phyloP scores from a whole-genome alignment of 208 protist species.

The Novymonas esmeraldas region DNA sequence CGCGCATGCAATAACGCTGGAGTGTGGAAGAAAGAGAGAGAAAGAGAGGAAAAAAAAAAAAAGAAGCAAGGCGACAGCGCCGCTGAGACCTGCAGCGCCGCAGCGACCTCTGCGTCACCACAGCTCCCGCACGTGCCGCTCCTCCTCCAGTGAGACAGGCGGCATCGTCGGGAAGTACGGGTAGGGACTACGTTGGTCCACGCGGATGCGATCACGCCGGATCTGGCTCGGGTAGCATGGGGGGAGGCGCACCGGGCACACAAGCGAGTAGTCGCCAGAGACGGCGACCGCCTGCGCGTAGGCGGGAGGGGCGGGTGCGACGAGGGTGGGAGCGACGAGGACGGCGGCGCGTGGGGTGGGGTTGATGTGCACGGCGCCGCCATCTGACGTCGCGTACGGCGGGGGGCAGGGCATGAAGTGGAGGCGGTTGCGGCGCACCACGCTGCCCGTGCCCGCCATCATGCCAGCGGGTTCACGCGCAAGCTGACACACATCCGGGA shows the following conservation, averaged over 20 bases:
- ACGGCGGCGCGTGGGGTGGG: neutral
- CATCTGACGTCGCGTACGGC: neutral
- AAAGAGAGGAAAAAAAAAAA: neutral
- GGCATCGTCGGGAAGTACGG: conserved; percentile 1
- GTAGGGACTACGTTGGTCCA: neutral
- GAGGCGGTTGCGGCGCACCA: neutral
- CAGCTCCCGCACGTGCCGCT: conserved; percentile 25
- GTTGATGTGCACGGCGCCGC: neutral
- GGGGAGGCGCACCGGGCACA: neutral
- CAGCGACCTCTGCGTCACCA: conserved; percentile 11
- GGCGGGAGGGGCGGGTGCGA: neutral
- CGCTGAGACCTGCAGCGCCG: no score
- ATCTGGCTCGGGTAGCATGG: conserved; percentile 11
- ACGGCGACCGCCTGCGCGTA: conserved; percentile 2
- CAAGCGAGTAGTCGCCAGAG: neutral
- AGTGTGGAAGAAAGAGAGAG: neutral
- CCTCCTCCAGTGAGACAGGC: conserved; percentile 17
- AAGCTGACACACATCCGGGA: neutral
- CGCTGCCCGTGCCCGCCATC: neutral
- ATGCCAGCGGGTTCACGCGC: no score
- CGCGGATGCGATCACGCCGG: conserved; percentile 2
- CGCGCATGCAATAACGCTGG: no score
- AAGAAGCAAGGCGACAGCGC: neutral
- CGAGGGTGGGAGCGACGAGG: neutral
- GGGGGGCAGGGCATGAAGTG: neutral